Base-by-base conservation (phyloP, 768 basidiomycete species). In the Termitomyces sp. region DNA sequence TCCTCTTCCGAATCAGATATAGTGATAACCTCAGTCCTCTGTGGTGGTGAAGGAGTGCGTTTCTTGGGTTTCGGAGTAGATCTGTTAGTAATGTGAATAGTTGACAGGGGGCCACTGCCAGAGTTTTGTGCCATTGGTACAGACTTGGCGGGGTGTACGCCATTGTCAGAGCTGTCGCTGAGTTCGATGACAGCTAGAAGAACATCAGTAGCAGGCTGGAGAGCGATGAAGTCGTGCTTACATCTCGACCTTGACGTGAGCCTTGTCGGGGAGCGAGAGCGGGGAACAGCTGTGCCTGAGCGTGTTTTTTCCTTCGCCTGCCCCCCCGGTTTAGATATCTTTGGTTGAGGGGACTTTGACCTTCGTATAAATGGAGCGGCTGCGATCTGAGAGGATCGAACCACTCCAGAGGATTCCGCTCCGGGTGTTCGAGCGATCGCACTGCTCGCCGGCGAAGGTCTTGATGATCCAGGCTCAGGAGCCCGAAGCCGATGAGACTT, bases 151-250 rank as follows among this genome's bases (percentile, higher is more conserved):
- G 28, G 51, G 41, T 35, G 37, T 14, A 35, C 35, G 7, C 22
- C 32, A 21, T 30, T 32, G 37, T 50, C 53, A 43, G 41, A 40
- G 26, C 54, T 53, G n/a, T 53, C 54, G 21, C 43, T 52, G 38
- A 62, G n/a, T 28, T 60, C 58, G 15, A 62, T 60, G 19, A 56
- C 41, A 19, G 24, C 49, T 50, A n/a, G 6, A 50, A 38, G 24
- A 38, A 28, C 22, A 11, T 50, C 37, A 17, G 11, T 26, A 38
- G n/a, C 24, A 26, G n/a, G 37, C 37, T 15, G 2, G 37, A 19
- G n/a, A 19, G n/a, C 1, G 26, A 26, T 38, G n/a, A 15, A 17
- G 10, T 37, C 19, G 26, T 34, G 19, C 42, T 52, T 15, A 52
- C 51, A 15, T 32, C 15, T 32, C 21, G 10, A 17, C 22, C 37